A percentile compares a stretch with the other conserved stretches of the same genome.
Conservation (phyloP, 1,284 basidiomycete genomes). For the Cystobasidium pallidum region DNA sequence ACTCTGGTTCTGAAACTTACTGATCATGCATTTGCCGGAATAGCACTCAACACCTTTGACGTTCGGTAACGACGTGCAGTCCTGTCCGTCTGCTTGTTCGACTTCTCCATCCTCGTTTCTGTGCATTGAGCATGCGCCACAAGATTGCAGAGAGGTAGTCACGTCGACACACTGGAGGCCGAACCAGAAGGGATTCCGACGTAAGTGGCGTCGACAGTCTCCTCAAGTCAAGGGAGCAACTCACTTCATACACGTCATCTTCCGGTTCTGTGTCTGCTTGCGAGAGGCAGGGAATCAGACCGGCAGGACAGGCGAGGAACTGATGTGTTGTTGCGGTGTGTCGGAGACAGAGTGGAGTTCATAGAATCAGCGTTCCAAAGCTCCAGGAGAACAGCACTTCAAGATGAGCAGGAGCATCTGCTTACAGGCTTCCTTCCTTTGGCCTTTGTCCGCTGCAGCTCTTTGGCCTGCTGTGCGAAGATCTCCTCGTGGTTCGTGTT, state of each 20-base stretch:
- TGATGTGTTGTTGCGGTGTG: too few species aligned
- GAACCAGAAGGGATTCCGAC: not conserved
- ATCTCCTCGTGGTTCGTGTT: conserved; percentile 39
- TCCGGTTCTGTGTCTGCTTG: conserved; percentile 32
- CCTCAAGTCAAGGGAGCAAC: not conserved
- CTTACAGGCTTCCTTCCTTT: conserved; percentile 42
- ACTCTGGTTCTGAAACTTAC: too few species aligned
- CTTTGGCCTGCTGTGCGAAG: conserved; percentile 38
- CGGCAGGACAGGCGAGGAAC: conserved; percentile 43
- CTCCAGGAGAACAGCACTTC: too few species aligned
- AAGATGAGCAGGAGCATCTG: not conserved
- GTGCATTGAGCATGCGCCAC: conserved; percentile 32
- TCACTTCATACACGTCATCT: conserved; percentile 39
- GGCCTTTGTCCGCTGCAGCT: conserved; percentile 13
- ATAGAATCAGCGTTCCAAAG: too few species aligned
- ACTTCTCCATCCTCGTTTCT: conserved; percentile 36
- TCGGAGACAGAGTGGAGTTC: too few species aligned
- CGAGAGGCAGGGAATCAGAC: conserved; percentile 37
- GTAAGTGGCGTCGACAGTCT: not conserved
- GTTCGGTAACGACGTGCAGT: conserved; percentile 34
- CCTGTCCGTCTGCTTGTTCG: conserved; percentile 27
- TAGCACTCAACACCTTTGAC: conserved; percentile 39
- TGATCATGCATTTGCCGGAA: conserved; percentile 31
- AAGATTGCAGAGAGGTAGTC: conserved; percentile 36
- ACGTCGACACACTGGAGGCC: conserved; percentile 37